Evolutionary conservation across 371 early-diverging fungal species (phyloP).

Genomic region (Massospora cicadina): DNA sequence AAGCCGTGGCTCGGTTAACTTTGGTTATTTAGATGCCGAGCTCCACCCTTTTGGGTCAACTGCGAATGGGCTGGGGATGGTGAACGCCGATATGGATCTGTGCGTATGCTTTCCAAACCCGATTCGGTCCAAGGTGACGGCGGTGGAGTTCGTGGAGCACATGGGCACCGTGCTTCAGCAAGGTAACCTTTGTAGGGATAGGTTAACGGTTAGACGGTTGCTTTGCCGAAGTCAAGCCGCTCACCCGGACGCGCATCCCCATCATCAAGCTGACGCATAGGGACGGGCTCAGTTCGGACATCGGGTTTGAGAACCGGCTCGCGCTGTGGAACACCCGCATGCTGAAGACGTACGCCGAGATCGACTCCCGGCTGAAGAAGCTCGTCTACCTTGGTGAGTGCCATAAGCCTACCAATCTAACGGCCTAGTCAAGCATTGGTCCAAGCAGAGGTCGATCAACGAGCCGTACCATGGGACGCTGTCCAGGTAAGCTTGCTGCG

Average conservation of each 20-base stretch:
- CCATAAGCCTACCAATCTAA: constrained; percentile 10
- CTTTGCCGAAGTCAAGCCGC: constrained; percentile 17
- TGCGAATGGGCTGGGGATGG: constrained; percentile 20
- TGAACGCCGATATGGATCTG: constrained; percentile 22
- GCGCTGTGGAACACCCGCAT: constrained; percentile 57
- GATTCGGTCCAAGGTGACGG: constrained; percentile 13
- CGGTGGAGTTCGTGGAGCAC: constrained; percentile 19
- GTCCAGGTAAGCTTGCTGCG: constrained; percentile 2
- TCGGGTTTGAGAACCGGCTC: constrained; percentile 57
- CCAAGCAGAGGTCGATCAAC: constrained; percentile 42
- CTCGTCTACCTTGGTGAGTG: constrained; percentile 21
- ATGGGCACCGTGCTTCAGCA: constrained; percentile 17
- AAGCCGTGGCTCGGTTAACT: neutral
- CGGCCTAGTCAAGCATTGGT: constrained; percentile 54
- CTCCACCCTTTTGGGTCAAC: constrained; percentile 19
- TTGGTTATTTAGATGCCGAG: neutral
- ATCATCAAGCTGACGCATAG: constrained; percentile 24
- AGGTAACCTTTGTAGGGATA: neutral
- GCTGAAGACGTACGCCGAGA: constrained; percentile 43
- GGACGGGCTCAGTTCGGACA: constrained; percentile 42
- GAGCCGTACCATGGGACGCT: constrained; percentile 26
- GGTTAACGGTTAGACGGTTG: constrained; percentile 6
- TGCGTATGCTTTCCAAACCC: constrained; percentile 16
- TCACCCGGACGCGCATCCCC: constrained; percentile 24
- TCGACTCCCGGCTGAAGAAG: constrained; percentile 54